A percentile compares a stretch with the other conserved stretches of the same genome.
Conservation (phyloP, 805 yeast genomes). For the Candida fluviatilis region DNA sequence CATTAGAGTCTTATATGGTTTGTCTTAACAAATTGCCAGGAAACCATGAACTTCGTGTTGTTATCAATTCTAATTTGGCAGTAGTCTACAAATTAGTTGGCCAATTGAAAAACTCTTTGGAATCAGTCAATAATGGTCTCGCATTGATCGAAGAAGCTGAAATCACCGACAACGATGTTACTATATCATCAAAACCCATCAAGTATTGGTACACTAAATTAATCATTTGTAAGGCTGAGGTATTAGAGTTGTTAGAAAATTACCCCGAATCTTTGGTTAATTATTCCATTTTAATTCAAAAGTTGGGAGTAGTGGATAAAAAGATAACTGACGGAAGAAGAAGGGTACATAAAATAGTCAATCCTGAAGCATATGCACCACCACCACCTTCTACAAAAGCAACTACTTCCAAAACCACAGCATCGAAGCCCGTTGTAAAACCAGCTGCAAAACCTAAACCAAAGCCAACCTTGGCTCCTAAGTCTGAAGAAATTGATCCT, state of each 20-base stretch:
- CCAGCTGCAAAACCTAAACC: constrained; percentile 7
- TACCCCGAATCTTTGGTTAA: constrained; percentile 57
- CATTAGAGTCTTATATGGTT: constrained; percentile 56
- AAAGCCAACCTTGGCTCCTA: constrained; percentile 21
- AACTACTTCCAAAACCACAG: background rate
- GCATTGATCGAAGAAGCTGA: constrained; percentile 26
- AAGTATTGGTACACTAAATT: constrained; percentile 75
- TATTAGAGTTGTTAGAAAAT: constrained; percentile 74
- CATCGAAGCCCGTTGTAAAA: no score
- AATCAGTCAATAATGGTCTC: constrained; percentile 47
- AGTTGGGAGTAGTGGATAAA: constrained; percentile 58
- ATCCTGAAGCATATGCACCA: constrained; percentile 38
- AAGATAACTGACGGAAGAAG: constrained; percentile 75
- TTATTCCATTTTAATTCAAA: constrained; percentile 60
- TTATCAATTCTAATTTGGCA: constrained; percentile 74
- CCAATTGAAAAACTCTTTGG: constrained; percentile 23
- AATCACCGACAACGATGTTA: constrained; percentile 20
- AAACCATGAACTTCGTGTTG: constrained; percentile 59
- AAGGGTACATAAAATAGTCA: constrained; percentile 63
- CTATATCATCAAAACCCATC: constrained; percentile 47
- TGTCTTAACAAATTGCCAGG: constrained; percentile 51
- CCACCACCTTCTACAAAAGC: constrained; percentile 4
- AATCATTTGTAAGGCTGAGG: constrained; percentile 70
- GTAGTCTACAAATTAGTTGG: constrained; percentile 12
- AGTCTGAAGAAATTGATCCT: constrained; percentile 47